Percentiles rank a stretch among this genome's conserved stretches.
These are phyloP conservation scores for Neofusicoccum umdonicola DNA, from an alignment of 2,329 filamentous ascomycete genomes.

Conservation along the genomic window DNA sequence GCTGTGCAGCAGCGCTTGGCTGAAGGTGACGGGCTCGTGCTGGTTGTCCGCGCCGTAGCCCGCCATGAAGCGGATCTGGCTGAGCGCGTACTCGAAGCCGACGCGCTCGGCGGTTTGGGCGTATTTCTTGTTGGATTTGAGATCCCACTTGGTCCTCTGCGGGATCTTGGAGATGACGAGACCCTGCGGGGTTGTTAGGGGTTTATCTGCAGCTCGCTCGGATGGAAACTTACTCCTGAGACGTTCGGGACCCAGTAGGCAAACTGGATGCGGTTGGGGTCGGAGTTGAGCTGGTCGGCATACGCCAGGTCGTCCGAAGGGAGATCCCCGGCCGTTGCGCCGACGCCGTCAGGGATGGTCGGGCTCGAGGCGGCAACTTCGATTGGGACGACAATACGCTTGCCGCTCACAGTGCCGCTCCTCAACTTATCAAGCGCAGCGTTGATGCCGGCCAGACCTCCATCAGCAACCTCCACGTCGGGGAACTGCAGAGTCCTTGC, in stretches of 20 bases:
- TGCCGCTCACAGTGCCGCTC: conserved; percentile 64
- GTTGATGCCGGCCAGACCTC: conserved; percentile 67
- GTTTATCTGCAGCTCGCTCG: neutral
- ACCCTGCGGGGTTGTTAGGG: conserved; percentile 26
- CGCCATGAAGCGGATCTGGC: conserved; percentile 55
- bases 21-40: conserved; percentile 54
- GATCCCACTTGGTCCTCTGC: conserved; percentile 50
- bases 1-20: conserved; percentile 48
- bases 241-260: conserved; percentile 57
- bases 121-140: conserved; percentile 49
- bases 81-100: conserved; percentile 53
- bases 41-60: conserved; percentile 50
- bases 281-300: conserved; percentile 41
- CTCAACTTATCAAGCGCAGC: conserved; percentile 64
- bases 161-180: conserved; percentile 54
- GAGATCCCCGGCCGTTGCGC: neutral
- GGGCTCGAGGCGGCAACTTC: neutral
- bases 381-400: conserved; percentile 60
- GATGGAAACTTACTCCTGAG: conserved; percentile 34
- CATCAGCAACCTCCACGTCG: conserved; percentile 62
- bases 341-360: neutral
- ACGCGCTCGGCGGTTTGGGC: conserved; percentile 49
- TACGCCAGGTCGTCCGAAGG: conserved; percentile 21
- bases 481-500: conserved; percentile 56
- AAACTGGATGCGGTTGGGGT: conserved; percentile 46